Evolutionary conservation across 129 eudicot species (phyloP), one percentile per base, ranked within the genome.

Genomic region (Ambrosia trifida): DNA sequence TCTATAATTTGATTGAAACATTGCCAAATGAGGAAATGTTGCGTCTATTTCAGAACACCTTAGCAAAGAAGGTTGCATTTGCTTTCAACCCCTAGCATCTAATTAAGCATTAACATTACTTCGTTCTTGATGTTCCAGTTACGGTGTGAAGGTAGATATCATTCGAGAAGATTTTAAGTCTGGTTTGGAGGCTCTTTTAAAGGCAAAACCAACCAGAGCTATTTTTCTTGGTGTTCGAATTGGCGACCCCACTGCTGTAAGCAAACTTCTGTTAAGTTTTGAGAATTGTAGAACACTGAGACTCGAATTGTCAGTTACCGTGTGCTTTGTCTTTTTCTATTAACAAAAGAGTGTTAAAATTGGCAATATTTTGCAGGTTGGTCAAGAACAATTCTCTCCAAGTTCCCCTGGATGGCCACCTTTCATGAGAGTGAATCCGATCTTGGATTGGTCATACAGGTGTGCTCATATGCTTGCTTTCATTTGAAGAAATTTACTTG

Each of bases 391-490:
- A 72, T 90, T 90, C 82, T 89, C 99, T 11, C 99, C 97, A 43
- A 94, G 99, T 81, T 87, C 97, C 10, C 97, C 93, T 32, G 97
- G 99, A 60, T 94, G 97, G 99, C 97, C 99, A 7, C 84, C 97
- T 62, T 94, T 94, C 85, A 94, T 94, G 99, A 89, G 99, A 83
- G 97, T 94, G 72, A 90, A 94, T 80, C 99, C 99, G 47, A 90
- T 94, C 54, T 81, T 94, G 81, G 99, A 94, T 61, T 94, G 99
- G 99, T 94, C 99, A 51, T 94, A 87, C 83, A 90, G 97, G 99
- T 86, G 9, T 54, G 78, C 65, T 44, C 47, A 58, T 82, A 11
- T 59, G 64, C 52, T 49, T 11, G 20, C 20, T 60, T 58, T 20
- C 46, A 3, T 13, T 0, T 28, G 64, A 51, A 38, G 35, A n/a